phyloP scores from a whole-genome alignment of 2,329 filamentous ascomycete species.

The Stachybotrys elegans region DNA sequence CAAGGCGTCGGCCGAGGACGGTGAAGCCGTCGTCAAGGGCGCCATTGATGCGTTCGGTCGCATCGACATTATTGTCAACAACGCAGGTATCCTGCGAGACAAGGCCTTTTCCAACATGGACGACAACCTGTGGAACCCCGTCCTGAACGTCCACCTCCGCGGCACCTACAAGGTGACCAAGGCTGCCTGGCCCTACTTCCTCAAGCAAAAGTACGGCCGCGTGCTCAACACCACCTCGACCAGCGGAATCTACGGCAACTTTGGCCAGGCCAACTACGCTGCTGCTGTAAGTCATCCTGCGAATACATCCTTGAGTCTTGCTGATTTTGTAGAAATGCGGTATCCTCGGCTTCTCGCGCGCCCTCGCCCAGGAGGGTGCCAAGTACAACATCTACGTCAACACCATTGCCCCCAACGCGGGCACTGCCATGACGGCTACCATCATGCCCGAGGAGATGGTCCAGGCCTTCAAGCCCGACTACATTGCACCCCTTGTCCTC shows the following conservation, averaged over 20 bases:
- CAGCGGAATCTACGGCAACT: constrained; percentile 97
- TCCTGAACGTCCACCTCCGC: constrained; percentile 86
- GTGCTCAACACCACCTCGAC: constrained; percentile 96
- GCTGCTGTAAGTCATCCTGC: constrained; percentile 70
- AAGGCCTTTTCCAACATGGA: constrained; percentile 99
- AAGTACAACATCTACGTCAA: constrained; percentile 99
- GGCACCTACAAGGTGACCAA: constrained; percentile 97
- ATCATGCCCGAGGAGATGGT: constrained; percentile 97
- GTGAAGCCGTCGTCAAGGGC: constrained; percentile 83
- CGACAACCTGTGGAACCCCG: constrained; percentile 86
- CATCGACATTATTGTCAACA: constrained; percentile 95
- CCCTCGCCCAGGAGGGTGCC: constrained; percentile 83
- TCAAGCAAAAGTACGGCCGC: constrained; percentile 98
- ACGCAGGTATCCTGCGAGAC: constrained; percentile 94
- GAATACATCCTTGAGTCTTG: no score
- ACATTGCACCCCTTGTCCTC: constrained; percentile 89
- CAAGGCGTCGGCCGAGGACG: constrained; percentile 90
- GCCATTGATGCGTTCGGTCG: constrained; percentile 92
- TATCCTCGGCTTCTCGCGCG: constrained; percentile 92
- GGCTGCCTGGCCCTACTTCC: constrained; percentile 94
- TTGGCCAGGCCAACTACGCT: constrained; percentile 96
- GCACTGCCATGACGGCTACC: constrained; percentile 89
- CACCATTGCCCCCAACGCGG: constrained; percentile 95
- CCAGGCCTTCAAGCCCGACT: constrained; percentile 98
- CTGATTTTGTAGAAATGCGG: constrained; percentile 71